Evolutionary conservation across 495 filamentous ascomycete genomes (phyloP), one percentile per base, ranked within the genome.

Genomic region (Hypoxylon trugodes): DNA sequence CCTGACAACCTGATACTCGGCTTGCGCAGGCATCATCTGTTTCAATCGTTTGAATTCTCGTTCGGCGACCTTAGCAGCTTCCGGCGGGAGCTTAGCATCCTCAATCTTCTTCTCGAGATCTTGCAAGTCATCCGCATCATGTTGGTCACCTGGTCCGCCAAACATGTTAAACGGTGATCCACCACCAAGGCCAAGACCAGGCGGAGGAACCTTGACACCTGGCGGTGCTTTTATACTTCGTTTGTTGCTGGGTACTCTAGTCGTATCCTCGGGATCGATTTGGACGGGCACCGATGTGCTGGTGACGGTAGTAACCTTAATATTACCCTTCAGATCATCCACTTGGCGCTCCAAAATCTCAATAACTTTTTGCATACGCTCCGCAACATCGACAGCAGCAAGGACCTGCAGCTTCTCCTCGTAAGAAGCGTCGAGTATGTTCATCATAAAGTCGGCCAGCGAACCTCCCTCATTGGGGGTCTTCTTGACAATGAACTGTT

Each of bases 381-480:
- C 83, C 65, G 87, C 88, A 6, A 95, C 79, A 66, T 93, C 84
- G 12, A 93, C 72, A 1, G 92, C 85, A 22, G 91, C 81, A 10
- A 98, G 79, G 13, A 98, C 84, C 49, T 90, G 84, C 25, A 98
- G 80, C 78, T 92, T 96, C 65, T 98, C 95, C 70, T 96, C 90
- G 57, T 93, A 85, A 12, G 89, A 87, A 33, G 87, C 86, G 47
- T 96, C 90, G 2, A 96, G 84, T 21, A 97, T 84, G 73, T 95
- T 93, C 6, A 90, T 86, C 91, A 98, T 96, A 65, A 97, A 97
- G 71, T 99, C 96, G 6, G 95, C 95, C n/a, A 99, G 79, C 6
- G 84, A 80, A 5, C 94, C 95, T 3, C 95, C 93, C 53, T 97
- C 90, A 28, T 80, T 73, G 28, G 90, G 68, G 47, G 89, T 87